phyloP scores from a whole-genome alignment of 192 early-diverging fungal genomes.

The Backusella sp. region DNA sequence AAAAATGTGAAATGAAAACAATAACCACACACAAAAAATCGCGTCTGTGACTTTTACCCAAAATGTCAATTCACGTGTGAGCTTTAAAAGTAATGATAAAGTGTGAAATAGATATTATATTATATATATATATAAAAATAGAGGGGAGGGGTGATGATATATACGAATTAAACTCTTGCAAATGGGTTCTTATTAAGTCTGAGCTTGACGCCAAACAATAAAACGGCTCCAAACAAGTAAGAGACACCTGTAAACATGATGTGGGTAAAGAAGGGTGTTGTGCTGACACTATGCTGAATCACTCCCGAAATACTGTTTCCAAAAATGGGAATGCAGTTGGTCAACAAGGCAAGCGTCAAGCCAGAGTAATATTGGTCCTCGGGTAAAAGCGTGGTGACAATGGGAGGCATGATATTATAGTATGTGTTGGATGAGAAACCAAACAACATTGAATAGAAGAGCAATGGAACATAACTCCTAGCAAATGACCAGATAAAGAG shows the following conservation, averaged over 20 bases:
- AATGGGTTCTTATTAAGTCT: background rate
- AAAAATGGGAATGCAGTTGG: background rate
- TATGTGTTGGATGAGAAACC: background rate
- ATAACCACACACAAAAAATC: background rate
- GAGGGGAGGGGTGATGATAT: background rate
- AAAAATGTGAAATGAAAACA: background rate
- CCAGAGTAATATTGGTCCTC: background rate
- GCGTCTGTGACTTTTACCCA: background rate
- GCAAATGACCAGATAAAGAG: background rate
- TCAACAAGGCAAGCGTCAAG: background rate
- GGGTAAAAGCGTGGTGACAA: background rate
- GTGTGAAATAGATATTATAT: background rate
- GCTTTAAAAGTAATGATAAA: background rate
- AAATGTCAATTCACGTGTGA: background rate
- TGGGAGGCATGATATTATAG: background rate
- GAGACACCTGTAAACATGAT: background rate
- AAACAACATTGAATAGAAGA: background rate
- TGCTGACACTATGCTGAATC: background rate
- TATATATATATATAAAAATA: background rate
- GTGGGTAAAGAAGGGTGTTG: conserved; percentile 1
- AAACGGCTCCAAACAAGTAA: background rate
- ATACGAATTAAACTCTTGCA: background rate
- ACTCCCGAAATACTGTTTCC: background rate
- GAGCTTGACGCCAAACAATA: background rate
- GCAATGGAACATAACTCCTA: background rate